These are phyloP conservation scores for Tricholoma sp. DNA, from an alignment of 768 basidiomycete genomes.

Conservation along the genomic window DNA sequence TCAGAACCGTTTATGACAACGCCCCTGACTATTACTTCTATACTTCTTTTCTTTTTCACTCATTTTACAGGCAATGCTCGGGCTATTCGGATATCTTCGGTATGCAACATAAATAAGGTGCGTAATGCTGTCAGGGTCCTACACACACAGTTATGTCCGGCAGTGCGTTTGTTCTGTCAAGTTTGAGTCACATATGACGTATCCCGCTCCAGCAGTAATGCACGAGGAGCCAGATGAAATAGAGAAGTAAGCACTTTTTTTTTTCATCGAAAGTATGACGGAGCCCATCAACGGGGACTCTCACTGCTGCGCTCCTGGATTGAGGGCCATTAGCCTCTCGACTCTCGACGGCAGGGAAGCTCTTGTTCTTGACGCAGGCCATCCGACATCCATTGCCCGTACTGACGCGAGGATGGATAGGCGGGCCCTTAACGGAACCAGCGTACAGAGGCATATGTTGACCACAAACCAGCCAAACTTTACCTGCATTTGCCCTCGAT, in stretches of 20 bases:
- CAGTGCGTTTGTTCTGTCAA: neutral
- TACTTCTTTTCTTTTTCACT: neutral
- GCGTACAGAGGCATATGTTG: neutral
- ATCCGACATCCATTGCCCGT: neutral
- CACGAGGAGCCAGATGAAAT: neutral
- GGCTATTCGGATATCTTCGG: conserved; percentile 7
- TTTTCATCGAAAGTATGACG: neutral
- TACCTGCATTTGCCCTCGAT: neutral
- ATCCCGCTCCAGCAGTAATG: neutral
- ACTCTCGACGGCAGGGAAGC: neutral
- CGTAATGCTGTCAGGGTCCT: neutral
- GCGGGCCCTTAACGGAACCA: neutral
- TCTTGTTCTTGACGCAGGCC: neutral
- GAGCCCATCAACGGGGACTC: neutral
- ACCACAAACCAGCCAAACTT: neutral
- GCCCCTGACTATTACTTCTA: neutral
- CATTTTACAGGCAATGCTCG: neutral
- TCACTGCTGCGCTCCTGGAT: neutral
- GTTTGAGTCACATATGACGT: neutral
- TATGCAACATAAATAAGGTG: neutral
- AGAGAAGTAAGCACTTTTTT: neutral
- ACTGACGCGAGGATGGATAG: neutral
- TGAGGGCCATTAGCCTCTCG: neutral
- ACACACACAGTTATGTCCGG: neutral
- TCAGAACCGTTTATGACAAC: conserved; percentile 1